Evolutionary conservation across 192 early-diverging fungal species (phyloP), one percentile per base, ranked within the genome.

Genomic region (Mortierella claussenii): DNA sequence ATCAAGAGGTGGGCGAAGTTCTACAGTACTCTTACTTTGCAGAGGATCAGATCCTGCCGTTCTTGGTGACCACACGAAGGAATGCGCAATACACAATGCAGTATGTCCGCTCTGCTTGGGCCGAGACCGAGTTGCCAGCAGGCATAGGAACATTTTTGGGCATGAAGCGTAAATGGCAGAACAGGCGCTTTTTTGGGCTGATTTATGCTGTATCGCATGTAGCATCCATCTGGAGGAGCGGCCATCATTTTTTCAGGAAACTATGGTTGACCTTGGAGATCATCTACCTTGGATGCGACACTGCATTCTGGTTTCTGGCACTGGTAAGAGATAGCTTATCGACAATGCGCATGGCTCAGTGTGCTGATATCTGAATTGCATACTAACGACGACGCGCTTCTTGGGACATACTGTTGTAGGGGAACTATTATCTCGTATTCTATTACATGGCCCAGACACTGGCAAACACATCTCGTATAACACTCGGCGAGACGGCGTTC

Each of bases 101-200:
- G 26, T 76, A 67, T 18, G 73, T 76, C 15, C 56, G 58, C 7
- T 76, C 73, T 12, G 73, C 73, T 12, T 76, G 73, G 73, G 73
- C 73, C 1, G 73, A 76, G 18, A 76, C 73, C 2, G 73, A 76
- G 27, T 49, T 76, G 12, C 73, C 73, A 21, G 59, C 46, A 28
- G 65, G 64, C 1, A 57, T 76, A 26, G 73, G 73, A 12, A 50
- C 52, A n/a, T 76, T 76, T 24, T 30, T 76, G 58, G 73, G 73
- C 10, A 66, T 76, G 73, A 76, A 76, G n/a, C 73, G 73, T 5
- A 76, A 76, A 34, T 76, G 73, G 73, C 73, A 76, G 37, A 76
- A 76, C 30, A 43, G 73, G 4, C 50, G 73, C 1, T 76, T 76
- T 47, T 76, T 76, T 67, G 73, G 73, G 15, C 28, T 66, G 10